These are phyloP conservation scores for Ilyonectria mors-panacis DNA, from an alignment of 2,329 filamentous ascomycete species.

Conservation along the genomic window DNA sequence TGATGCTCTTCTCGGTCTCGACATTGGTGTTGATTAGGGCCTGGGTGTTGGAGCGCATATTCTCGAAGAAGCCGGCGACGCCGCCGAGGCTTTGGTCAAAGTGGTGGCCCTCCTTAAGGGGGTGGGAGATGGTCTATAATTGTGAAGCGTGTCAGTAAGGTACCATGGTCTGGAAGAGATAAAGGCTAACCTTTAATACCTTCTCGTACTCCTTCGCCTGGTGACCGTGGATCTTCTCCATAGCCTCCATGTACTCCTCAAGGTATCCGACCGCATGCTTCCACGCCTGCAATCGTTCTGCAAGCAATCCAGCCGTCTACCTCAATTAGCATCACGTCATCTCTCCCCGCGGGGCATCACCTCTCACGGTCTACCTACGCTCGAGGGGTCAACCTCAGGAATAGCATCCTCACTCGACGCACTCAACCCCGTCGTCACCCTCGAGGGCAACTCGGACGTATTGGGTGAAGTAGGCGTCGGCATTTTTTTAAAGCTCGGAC, in stretches of 20 bases:
- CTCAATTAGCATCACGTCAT: conserved; percentile 47
- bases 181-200: conserved; percentile 79
- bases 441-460: conserved; percentile 57
- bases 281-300: conserved; percentile 93
- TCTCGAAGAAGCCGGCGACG: conserved; percentile 92
- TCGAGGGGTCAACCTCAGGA: conserved; percentile 71
- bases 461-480: conserved; percentile 50
- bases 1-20: conserved; percentile 93
- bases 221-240: conserved; percentile 87
- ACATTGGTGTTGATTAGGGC: conserved; percentile 89
- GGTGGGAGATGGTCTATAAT: conserved; percentile 82
- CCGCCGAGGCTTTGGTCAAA: conserved; percentile 93
- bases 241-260: conserved; percentile 88
- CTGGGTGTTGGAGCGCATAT: conserved; percentile 93
- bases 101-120: conserved; percentile 90
- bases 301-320: conserved; percentile 83
- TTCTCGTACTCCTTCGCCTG: conserved; percentile 97
- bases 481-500: conserved; percentile 34
- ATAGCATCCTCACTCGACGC: conserved; percentile 69
- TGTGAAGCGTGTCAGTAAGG: too few species aligned
- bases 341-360: too few species aligned
- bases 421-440: conserved; percentile 63
- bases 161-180: neutral
- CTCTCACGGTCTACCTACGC: conserved; percentile 54
- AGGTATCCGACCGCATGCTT: conserved; percentile 94